phyloP scores from a whole-genome alignment of 2,329 filamentous ascomycete genomes.

The Fusarium sp. region DNA sequence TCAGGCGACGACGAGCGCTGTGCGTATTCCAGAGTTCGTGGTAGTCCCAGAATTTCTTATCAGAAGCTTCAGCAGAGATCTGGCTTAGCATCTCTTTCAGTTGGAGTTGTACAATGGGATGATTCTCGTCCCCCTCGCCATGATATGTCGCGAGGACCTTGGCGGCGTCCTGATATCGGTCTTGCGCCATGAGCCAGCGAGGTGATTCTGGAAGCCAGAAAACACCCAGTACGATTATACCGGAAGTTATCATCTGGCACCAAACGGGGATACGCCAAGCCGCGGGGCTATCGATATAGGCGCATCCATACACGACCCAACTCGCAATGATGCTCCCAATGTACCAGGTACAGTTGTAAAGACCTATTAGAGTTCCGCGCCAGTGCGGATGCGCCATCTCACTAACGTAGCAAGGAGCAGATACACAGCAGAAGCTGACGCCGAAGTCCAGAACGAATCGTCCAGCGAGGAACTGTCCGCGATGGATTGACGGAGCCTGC shows the following conservation, averaged over 20 bases:
- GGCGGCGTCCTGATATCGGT: slow-evolving; percentile 53
- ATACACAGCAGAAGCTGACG: slow-evolving; percentile 60
- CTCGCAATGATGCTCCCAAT: slow-evolving; percentile 66
- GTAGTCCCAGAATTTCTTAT: slow-evolving; percentile 68
- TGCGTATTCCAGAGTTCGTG: slow-evolving; percentile 62
- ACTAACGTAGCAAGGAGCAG: slow-evolving; percentile 60
- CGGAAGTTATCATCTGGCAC: slow-evolving; percentile 63
- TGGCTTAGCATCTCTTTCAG: slow-evolving; percentile 60
- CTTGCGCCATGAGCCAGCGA: slow-evolving; percentile 57
- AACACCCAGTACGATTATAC: slow-evolving; percentile 55
- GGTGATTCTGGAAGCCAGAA: slow-evolving; percentile 61
- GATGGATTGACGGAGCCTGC: slow-evolving; percentile 58
- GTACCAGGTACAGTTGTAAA: slow-evolving; percentile 64
- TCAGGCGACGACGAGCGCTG: slow-evolving; percentile 59
- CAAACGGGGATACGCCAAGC: slow-evolving; percentile 63
- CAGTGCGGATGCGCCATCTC: slow-evolving; percentile 64
- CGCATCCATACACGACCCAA: slow-evolving; percentile 63
- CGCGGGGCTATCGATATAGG: slow-evolving; percentile 50
- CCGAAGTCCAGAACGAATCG: slow-evolving; percentile 64
- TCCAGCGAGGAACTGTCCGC: slow-evolving; percentile 60
- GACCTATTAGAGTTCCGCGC: slow-evolving; percentile 62
- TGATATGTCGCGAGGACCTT: slow-evolving; percentile 60
- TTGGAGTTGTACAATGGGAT: slow-evolving; percentile 63
- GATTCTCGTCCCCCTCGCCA: slow-evolving; percentile 61
- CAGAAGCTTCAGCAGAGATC: slow-evolving; percentile 59